Evolutionary conservation across 148 eudicot species (phyloP), one percentile per base, ranked within the genome.

Genomic region (Hydrangea macrophylla): DNA sequence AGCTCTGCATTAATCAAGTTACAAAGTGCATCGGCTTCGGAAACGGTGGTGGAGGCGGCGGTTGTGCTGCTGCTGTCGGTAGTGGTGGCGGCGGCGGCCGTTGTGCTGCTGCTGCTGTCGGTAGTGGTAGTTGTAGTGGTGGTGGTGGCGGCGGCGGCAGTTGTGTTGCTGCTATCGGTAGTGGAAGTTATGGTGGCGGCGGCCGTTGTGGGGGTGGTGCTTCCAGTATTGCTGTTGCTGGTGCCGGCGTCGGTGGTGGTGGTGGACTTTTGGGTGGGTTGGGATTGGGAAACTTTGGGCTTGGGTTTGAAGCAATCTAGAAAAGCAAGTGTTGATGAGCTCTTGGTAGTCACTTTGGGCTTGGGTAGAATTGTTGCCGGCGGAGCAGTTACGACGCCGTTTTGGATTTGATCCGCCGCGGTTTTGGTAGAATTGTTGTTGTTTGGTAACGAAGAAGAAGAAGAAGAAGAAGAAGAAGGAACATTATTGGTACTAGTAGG

Each of bases 1-100:
- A 64, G 68, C 28, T 64, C 68, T 48, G 57, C 37, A 4, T 6
- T 27, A 2, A 64, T 45, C 56, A 39, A 26, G 42, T 31, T 45
- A 2, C 2, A 9, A 17, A 64, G 31, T 9, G 2, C 33, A 55
- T 64, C 24, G 27, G 9, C 25, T 53, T 44, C 67, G 9, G 24
- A n/a, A n/a, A n/a, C n/a, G n/a, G n/a, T 48, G 1, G n/a, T 48
- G 53, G 22, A n/a, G n/a, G 6, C 53, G n/a, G 15, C 6, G 5
- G 20, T 48, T 20, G 22, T 5, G 23, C 6, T 15, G 53, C 7
- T 5, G 2, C 0, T 6, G 20, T 22, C 53, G n/a, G 2, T 22
- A 18, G 4, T 48, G 23, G 1, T 4, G 18, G 17, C n/a, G 17
- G 15, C n/a, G 6, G 17, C n/a, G 53, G n/a, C n/a, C n/a, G n/a